A percentile compares a stretch with the other conserved stretches of the same genome.
Evolutionary conservation across 2,329 filamentous ascomycete genomes (phyloP).

Genomic region (Helicocarpus griseus): DNA sequence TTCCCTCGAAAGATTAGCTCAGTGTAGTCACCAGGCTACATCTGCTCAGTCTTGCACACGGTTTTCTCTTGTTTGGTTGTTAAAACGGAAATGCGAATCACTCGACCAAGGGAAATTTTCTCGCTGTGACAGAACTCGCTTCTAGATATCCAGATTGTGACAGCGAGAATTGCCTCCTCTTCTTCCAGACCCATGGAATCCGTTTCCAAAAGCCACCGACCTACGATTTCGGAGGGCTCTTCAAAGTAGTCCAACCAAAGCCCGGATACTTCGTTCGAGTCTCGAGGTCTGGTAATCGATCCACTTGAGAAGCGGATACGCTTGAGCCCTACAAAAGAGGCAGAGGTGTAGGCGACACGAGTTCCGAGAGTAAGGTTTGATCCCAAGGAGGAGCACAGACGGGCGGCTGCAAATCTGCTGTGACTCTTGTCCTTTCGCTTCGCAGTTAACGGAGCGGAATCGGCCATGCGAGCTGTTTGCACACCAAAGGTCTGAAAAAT

Average conservation of each 20-base stretch:
- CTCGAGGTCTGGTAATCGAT: neutral
- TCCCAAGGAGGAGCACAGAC: constrained; percentile 1
- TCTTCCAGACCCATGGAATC: neutral
- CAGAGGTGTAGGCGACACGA: neutral
- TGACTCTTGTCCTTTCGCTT: neutral
- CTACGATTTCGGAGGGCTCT: neutral
- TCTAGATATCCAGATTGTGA: constrained; percentile 2
- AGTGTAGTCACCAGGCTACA: neutral
- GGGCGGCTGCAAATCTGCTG: neutral
- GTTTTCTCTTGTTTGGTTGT: constrained; percentile 3
- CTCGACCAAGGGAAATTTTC: neutral
- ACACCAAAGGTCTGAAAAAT: constrained; percentile 5
- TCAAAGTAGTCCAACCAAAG: neutral
- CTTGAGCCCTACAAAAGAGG: neutral
- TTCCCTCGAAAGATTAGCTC: constrained; percentile 3
- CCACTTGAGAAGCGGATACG: neutral
- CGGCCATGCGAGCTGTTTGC: neutral
- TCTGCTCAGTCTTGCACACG: neutral
- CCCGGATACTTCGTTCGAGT: neutral
- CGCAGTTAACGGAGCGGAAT: neutral
- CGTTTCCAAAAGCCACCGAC: constrained; percentile 5
- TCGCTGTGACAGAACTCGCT: neutral
- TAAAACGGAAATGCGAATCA: constrained; percentile 1
- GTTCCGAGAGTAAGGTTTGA: neutral
- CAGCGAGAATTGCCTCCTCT: constrained; percentile 1